A percentile compares a stretch with the other conserved stretches of the same genome.
Conservation (phyloP, 208 protist genomes). For the Leishmania arabica region DNA sequence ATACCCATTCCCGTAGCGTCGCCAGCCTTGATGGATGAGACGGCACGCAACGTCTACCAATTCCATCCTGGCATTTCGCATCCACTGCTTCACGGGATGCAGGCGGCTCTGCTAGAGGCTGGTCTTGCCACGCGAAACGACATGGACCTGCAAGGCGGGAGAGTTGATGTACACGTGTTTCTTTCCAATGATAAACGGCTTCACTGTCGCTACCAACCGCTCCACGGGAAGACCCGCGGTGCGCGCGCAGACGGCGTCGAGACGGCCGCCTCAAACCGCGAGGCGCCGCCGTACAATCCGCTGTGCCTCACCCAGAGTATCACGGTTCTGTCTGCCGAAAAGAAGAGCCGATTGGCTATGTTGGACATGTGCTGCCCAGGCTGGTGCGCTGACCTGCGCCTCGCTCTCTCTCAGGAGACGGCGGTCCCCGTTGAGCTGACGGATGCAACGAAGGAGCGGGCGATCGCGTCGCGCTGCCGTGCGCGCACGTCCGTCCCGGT, state of each 20-base stretch:
- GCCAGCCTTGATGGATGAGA: slow-evolving; percentile 36
- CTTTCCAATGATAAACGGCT: slow-evolving; percentile 11
- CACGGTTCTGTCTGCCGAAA: background rate
- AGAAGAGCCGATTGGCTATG: slow-evolving; percentile 1
- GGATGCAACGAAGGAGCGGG: slow-evolving; percentile 3
- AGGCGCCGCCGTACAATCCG: slow-evolving; percentile 12
- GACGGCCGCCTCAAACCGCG: background rate
- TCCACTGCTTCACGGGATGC: slow-evolving; percentile 3
- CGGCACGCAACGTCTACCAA: slow-evolving; percentile 17
- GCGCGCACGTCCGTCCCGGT: slow-evolving; percentile 17
- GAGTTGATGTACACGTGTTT: background rate
- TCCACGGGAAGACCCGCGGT: background rate
- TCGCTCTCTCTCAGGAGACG: slow-evolving; percentile 29
- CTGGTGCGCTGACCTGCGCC: slow-evolving; percentile 47
- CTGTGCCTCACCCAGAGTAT: background rate
- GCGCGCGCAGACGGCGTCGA: background rate
- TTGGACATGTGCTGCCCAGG: slow-evolving; percentile 39
- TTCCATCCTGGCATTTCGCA: slow-evolving; percentile 22
- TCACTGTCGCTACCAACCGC: background rate
- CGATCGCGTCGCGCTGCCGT: slow-evolving; percentile 7
- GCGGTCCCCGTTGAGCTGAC: background rate
- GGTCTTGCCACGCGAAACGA: background rate
- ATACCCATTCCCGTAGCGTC: slow-evolving; percentile 42
- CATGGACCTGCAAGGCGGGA: background rate
- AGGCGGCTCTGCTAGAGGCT: slow-evolving; percentile 16